A percentile compares a stretch with the other conserved stretches of the same genome.
Conservation (phyloP, 768 basidiomycete genomes). For the Candolleomyces efflorescens region DNA sequence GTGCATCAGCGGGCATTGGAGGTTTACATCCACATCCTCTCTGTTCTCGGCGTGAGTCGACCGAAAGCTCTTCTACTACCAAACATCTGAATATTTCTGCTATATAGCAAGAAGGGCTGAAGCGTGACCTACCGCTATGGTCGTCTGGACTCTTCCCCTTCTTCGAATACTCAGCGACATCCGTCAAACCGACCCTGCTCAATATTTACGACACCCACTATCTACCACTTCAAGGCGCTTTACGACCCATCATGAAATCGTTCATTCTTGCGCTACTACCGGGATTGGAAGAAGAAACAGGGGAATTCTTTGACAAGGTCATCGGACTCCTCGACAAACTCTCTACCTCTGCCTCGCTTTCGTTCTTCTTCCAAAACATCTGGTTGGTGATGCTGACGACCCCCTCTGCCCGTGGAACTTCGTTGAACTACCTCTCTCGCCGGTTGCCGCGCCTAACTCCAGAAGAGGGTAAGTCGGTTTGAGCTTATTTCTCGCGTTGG, state of each 20-base stretch:
- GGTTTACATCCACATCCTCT: conserved; percentile 89
- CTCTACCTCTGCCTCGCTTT: conserved; percentile 76
- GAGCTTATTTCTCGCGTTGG: background rate
- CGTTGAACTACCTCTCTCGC: conserved; percentile 82
- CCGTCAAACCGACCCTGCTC: conserved; percentile 89
- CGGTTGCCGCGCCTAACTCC: conserved; percentile 67
- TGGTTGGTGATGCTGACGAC: conserved; percentile 93
- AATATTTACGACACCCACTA: conserved; percentile 93
- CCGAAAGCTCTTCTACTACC: background rate
- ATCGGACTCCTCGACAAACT: conserved; percentile 74
- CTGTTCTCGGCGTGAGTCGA: conserved; percentile 78
- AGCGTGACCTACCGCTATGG: conserved; percentile 87
- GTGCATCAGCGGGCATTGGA: conserved; percentile 96
- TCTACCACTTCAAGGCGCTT: conserved; percentile 71
- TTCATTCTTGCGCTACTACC: conserved; percentile 92
- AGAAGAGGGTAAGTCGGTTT: conserved; percentile 54
- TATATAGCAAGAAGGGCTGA: conserved; percentile 76
- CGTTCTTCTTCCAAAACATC: conserved; percentile 94
- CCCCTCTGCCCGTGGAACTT: conserved; percentile 77
- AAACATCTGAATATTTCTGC: conserved; percentile 4
- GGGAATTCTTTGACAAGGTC: conserved; percentile 96
- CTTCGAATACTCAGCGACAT: conserved; percentile 99
- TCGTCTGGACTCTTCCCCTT: conserved; percentile 96
- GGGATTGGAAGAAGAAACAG: conserved; percentile 95
- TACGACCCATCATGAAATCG: conserved; percentile 91